These are phyloP conservation scores for Prunella vulgaris DNA, from an alignment of 257 asterid species.

Conservation along the genomic window DNA sequence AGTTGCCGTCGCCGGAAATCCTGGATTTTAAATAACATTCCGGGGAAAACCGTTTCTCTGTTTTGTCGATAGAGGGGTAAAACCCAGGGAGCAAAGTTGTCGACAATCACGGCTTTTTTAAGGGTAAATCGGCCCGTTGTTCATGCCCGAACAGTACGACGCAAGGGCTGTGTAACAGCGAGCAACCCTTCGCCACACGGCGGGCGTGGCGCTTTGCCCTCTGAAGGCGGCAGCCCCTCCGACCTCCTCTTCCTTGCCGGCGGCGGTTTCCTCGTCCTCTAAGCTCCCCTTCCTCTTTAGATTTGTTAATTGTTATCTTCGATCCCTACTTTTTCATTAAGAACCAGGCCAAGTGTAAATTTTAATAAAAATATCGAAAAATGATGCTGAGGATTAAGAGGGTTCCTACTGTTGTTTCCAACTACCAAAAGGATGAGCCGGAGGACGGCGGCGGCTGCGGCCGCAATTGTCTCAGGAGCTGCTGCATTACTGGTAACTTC, in stretches of 20 bases:
- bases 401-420: conserved; percentile 76
- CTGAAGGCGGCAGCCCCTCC: conserved; percentile 99
- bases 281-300: neutral
- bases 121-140: conserved; percentile 41
- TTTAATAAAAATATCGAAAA: neutral
- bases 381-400: conserved; percentile 67
- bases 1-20: neutral
- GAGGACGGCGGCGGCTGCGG: conserved; percentile 66
- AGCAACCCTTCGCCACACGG: conserved; percentile 98
- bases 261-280: conserved; percentile 49
- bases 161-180: conserved; percentile 63
- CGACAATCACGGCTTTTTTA: conserved; percentile 84
- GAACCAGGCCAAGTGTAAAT: neutral
- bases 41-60: neutral
- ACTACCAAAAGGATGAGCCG: conserved; percentile 66
- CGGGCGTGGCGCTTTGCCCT: conserved; percentile 95
- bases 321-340: neutral
- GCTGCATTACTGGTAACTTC: conserved; percentile 59
- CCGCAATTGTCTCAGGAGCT: conserved; percentile 63
- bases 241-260: conserved; percentile 99
- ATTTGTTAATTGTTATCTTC: neutral
- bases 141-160: conserved; percentile 70
- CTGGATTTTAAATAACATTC: conserved; percentile 24
- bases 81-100: conserved; percentile 51
- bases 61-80: conserved; percentile 29